Conservation (phyloP, 192 early-diverging fungal genomes). For the Gonapodya sp. region DNA sequence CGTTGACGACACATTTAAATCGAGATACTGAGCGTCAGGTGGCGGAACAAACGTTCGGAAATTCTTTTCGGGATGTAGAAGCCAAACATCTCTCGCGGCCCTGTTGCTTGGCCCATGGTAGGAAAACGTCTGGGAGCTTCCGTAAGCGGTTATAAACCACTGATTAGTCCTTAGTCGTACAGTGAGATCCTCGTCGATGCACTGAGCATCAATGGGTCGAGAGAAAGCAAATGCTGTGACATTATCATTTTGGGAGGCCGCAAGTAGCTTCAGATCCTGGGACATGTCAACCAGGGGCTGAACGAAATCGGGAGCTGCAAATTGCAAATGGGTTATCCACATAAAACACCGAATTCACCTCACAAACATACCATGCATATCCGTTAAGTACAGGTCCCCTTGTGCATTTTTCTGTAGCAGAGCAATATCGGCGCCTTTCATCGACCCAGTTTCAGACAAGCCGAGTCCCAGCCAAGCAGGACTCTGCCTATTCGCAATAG, state of each 20-base stretch:
- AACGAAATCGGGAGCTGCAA: background rate
- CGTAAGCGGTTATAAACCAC: background rate
- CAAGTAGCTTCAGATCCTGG: background rate
- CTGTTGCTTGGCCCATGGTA: background rate
- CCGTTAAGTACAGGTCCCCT: background rate
- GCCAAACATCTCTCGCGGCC: background rate
- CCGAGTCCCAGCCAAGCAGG: background rate
- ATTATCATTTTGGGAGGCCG: background rate
- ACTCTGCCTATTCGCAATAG: background rate
- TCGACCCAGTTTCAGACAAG: background rate
- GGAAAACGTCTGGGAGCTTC: background rate
- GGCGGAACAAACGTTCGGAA: background rate
- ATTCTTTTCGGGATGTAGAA: background rate
- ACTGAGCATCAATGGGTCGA: background rate
- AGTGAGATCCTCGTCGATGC: background rate
- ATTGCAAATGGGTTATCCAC: background rate
- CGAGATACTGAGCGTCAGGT: background rate
- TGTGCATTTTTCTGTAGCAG: background rate
- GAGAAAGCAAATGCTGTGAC: background rate
- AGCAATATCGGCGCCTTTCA: background rate
- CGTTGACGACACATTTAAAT: background rate
- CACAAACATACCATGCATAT: background rate
- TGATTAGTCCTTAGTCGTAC: background rate
- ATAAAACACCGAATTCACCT: background rate
- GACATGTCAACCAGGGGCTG: background rate